Evolutionary conservation across 73 alveolate species (phyloP), one percentile per base, ranked within the genome.

Genomic region (Stentor coeruleus): DNA sequence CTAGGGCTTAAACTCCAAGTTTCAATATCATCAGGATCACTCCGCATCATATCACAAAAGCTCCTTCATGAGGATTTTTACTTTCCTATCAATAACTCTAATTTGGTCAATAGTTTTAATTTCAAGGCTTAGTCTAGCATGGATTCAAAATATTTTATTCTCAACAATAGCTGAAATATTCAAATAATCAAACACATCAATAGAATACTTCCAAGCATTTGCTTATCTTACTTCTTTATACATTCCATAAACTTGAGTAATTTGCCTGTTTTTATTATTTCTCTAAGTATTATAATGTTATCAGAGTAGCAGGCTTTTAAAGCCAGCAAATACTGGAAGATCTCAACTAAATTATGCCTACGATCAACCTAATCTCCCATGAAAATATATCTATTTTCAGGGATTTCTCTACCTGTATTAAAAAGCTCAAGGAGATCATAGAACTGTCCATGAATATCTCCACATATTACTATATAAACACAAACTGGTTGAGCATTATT

Each of bases 381-480:
- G 83, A 94, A 92, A 35, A 95, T 81, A 83, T 89, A 95, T 81
- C 88, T 95, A 55, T 91, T 92, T 73, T 74, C 84, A 30, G 97
- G 97, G 49, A 80, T 55, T 3, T 81, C 66, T 30, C 98, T 95
- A 42, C 97, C 98, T 57, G 92, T 93, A n/a, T 88, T 90, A 84
- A 94, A 94, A 42, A 94, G 77, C 94, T 94, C 98, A 59, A 95
- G 76, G 39, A 96, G 89, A 90, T 96, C 99, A 73, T 95, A 95
- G 89, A 91, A 95, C 81, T 96, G 99, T 55, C 99, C 99, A 85
- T 96, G 99, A 42, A 96, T 86, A 88, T 96, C 99, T 49, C 99
- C 99, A 84, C 98, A 97, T 58, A 96, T 92, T 38, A 98, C 95
- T 74, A 96, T 96, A 38, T 98, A 97, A 20, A 91, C 81, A 59